Conservation (phyloP, 805 yeast genomes). For the Saccharomycopsis sp. region DNA sequence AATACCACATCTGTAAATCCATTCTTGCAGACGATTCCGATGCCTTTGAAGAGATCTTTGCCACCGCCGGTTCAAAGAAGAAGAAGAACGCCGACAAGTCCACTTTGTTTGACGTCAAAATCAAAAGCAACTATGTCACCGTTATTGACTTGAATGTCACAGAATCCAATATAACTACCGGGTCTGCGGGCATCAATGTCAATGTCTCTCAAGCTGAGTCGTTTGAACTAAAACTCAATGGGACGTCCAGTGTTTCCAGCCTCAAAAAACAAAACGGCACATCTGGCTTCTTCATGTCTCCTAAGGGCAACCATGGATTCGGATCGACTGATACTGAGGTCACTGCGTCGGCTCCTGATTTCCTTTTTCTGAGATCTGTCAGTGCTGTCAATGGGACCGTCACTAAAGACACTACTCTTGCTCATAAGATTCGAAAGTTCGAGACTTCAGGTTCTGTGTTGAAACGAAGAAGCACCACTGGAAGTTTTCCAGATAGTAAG, state of each 20-base stretch:
- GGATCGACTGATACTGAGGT: slow-evolving; percentile 24
- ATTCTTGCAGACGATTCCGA: not conserved
- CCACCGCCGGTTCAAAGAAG: not conserved
- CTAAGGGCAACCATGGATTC: slow-evolving; percentile 35
- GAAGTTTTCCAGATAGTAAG: not conserved
- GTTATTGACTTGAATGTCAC: not conserved
- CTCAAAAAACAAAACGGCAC: slow-evolving; percentile 35
- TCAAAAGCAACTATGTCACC: not conserved
- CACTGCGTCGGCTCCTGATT: not conserved
- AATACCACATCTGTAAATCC: not conserved
- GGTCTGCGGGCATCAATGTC: slow-evolving; percentile 20
- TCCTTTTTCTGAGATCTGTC: slow-evolving; percentile 28
- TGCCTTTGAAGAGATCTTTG: not conserved
- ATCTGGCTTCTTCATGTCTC: slow-evolving; percentile 32
- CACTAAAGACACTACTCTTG: not conserved
- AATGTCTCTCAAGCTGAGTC: slow-evolving; percentile 25
- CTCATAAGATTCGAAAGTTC: not conserved
- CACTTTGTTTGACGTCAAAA: not conserved
- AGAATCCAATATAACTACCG: not conserved
- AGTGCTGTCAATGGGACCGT: slow-evolving; percentile 29
- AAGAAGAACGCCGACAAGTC: slow-evolving; percentile 1
- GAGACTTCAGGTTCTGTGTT: not conserved
- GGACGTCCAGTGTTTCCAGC: slow-evolving; percentile 22
- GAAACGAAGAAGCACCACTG: not conserved
- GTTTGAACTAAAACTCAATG: slow-evolving; percentile 22